Evolutionary conservation across 2,329 filamentous ascomycete genomes (phyloP), one percentile per base, ranked within the genome.

Genomic region (Aureobasidium mangrovei): DNA sequence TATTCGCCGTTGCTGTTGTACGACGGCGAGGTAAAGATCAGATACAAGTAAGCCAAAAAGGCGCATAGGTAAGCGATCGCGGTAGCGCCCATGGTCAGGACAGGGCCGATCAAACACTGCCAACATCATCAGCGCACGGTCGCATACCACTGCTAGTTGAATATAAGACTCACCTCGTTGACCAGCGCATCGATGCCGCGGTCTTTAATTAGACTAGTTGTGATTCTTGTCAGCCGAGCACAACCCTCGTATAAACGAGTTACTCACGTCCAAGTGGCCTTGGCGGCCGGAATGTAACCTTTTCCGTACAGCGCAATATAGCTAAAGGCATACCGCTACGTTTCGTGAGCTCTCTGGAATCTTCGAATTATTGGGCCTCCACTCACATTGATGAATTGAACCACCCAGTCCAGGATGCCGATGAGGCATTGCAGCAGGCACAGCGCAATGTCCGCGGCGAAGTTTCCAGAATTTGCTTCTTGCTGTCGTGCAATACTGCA

Each of bases 231-330:
- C 52, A 56, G 56, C 58, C 33, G 12, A 44, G 33, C 28, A 24
- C 35, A 4, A 12, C 18, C 18, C 39, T 55, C 41, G 35, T 51
- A 39, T 31, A 29, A 1, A 43, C 35, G 46, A 27, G 38, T 45
- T 32, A 74, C 73, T 63, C 67, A 79, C 73, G 61, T 82, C 88
- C 89, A 95, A 0, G 89, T 95, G 62, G 88, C 88, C 71, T 94
- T 95, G 35, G 91, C 90, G 0, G 90, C 87, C 1, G 82, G 77
- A 53, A 96, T 79, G 66, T 96, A 97, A 0, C 86, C 74, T 69
- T 94, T 94, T 18, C 91, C 91, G 66, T 96, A 96, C 0, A 96
- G 76, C 0, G 91, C 90, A 64, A 97, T 95, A 66, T 96, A 89
- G 31, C 84, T 90, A 70, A 94, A 95, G 0, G 90, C 90, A 62